These are phyloP conservation scores for Taphrina populina DNA, from an alignment of 1,139 yeast species.

Conservation along the genomic window DNA sequence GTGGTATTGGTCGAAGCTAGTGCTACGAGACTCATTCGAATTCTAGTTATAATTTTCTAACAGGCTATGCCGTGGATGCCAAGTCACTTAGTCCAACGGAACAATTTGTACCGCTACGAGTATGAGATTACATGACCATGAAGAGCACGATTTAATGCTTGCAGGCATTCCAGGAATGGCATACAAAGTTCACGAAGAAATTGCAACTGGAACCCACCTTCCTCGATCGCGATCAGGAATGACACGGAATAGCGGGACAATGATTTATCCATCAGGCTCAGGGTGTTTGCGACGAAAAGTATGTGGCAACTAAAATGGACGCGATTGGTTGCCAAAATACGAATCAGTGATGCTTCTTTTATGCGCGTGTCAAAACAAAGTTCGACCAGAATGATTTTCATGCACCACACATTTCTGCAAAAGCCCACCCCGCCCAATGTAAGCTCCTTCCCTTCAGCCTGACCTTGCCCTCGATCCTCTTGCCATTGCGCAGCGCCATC, in stretches of 20 bases:
- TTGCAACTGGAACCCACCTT: constrained; percentile 78
- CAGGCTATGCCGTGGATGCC: constrained; percentile 23
- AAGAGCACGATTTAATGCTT: constrained; percentile 54
- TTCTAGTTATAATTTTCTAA: constrained; percentile 27
- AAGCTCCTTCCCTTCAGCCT: too few species aligned
- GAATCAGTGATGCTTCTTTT: constrained; percentile 1
- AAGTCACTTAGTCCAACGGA: constrained; percentile 12
- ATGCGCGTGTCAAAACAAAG: constrained; percentile 10
- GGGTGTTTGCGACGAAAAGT: too few species aligned
- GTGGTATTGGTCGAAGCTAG: too few species aligned
- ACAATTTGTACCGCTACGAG: constrained; percentile 29
- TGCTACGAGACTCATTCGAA: too few species aligned
- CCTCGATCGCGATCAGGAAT: constrained; percentile 49
- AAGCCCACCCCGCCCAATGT: constrained; percentile 17
- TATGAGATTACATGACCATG: constrained; percentile 61
- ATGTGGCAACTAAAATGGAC: constrained; percentile 4
- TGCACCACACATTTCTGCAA: constrained; percentile 22
- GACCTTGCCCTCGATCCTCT: too few species aligned
- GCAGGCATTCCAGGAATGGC: constrained; percentile 82
- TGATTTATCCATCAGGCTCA: too few species aligned
- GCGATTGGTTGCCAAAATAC: constrained; percentile 14
- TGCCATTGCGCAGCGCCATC: too few species aligned
- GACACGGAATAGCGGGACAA: too few species aligned
- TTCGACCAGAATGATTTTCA: neutral
- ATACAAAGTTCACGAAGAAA: constrained; percentile 82